A percentile compares a stretch with the other conserved stretches of the same genome.
These are phyloP conservation scores for Syncephalastrum sp. DNA, from an alignment of 371 early-diverging fungal genomes.

Conservation along the genomic window DNA sequence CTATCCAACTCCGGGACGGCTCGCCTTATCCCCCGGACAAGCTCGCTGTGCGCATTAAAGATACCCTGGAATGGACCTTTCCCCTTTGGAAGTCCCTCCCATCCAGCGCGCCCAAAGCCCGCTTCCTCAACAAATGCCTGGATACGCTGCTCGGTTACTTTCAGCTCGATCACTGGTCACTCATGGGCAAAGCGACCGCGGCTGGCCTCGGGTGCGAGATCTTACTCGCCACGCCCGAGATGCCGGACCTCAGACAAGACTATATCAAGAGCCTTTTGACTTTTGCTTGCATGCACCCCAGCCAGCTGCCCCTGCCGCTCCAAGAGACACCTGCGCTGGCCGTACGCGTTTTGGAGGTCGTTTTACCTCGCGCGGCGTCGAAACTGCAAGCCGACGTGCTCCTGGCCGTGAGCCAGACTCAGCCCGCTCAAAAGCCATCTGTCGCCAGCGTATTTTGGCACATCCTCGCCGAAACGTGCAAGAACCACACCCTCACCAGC, in stretches of 20 bases:
- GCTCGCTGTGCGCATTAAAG: slow-evolving; percentile 32
- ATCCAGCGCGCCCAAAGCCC: slow-evolving; percentile 16
- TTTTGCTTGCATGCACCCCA: too few relatives aligned
- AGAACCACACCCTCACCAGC: too few relatives aligned
- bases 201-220: slow-evolving; percentile 33
- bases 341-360: too few relatives aligned
- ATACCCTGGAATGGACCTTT: slow-evolving; percentile 37
- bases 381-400: too few relatives aligned
- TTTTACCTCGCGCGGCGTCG: too few relatives aligned
- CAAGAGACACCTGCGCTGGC: slow-evolving; percentile 19
- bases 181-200: slow-evolving; percentile 32
- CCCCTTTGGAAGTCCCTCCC: slow-evolving; percentile 34
- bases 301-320: slow-evolving; percentile 19
- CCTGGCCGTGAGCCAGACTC: too few relatives aligned
- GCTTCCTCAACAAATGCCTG: slow-evolving; percentile 25
- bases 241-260: too few relatives aligned
- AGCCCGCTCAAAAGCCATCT: too few relatives aligned
- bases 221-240: too few relatives aligned
- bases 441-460: too few relatives aligned
- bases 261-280: too few relatives aligned
- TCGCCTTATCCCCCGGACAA: slow-evolving; percentile 36
- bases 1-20: slow-evolving; percentile 36
- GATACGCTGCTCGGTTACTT: slow-evolving; percentile 39
- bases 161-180: slow-evolving; percentile 36
- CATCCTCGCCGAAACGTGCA: too few relatives aligned